A percentile compares a stretch with the other conserved stretches of the same genome.
phyloP scores from a whole-genome alignment of 2,329 filamentous ascomycete genomes.

The Ophiocordyceps robertsii region DNA sequence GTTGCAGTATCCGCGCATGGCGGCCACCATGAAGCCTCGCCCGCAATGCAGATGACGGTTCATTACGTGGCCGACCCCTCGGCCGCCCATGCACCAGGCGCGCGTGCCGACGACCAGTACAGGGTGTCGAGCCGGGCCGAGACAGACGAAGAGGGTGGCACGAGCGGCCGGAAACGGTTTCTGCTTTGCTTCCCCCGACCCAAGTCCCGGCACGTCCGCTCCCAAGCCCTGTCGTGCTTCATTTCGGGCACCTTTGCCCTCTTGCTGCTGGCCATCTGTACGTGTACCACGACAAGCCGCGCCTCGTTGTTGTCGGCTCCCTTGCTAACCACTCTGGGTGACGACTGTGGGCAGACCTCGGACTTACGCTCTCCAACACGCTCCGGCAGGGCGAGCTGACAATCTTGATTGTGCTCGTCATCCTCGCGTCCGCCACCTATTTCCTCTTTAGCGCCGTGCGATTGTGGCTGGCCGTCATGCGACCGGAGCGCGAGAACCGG shows the following conservation, averaged over 20 bases:
- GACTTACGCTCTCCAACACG: constrained; percentile 52
- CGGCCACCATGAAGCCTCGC: neutral
- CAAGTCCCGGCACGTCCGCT: constrained; percentile 36
- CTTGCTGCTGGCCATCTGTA: constrained; percentile 51
- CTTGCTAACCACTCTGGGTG: neutral
- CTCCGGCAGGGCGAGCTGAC: constrained; percentile 59
- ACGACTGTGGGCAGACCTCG: constrained; percentile 45
- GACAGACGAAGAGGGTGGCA: constrained; percentile 1
- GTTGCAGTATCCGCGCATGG: neutral
- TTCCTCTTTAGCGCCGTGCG: constrained; percentile 70
- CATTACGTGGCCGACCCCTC: no score
- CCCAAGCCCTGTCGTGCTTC: constrained; percentile 45
- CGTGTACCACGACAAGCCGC: constrained; percentile 14
- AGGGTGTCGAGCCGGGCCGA: neutral
- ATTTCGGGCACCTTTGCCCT: constrained; percentile 52
- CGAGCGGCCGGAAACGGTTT: constrained; percentile 25
- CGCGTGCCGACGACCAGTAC: neutral
- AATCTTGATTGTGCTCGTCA: constrained; percentile 65
- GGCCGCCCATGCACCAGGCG: no score
- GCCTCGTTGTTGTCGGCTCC: neutral
- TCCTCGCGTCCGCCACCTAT: constrained; percentile 60
- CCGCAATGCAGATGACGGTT: constrained; percentile 1
- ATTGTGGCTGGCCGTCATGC: constrained; percentile 52
- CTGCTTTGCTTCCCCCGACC: constrained; percentile 43
- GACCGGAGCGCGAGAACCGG: constrained; percentile 22